Conservation (phyloP, 2,329 filamentous ascomycete genomes). For the Fusarium transvaalense region DNA sequence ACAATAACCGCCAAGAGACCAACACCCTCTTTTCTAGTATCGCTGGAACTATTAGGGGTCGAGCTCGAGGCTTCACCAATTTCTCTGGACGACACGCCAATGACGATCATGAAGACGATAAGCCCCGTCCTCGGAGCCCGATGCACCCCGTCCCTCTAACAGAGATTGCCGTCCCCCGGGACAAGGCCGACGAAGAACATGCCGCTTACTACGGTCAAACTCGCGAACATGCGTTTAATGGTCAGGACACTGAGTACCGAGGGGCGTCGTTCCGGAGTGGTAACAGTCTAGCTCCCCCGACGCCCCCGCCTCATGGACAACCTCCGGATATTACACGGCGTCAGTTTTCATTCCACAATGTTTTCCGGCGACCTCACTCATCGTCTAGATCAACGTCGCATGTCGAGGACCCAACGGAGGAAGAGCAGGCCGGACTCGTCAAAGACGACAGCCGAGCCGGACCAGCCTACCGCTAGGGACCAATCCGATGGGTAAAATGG, state of each 20-base stretch:
- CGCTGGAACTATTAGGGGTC: slow-evolving; percentile 63
- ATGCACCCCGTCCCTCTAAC: slow-evolving; percentile 73
- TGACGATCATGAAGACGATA: slow-evolving; percentile 56
- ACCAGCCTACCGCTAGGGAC: slow-evolving; percentile 39
- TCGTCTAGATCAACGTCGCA: slow-evolving; percentile 46
- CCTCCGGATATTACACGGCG: slow-evolving; percentile 73
- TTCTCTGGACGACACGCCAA: slow-evolving; percentile 50
- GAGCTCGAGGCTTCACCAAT: slow-evolving; percentile 52
- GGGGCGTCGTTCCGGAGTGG: slow-evolving; percentile 60
- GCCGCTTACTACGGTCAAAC: slow-evolving; percentile 56
- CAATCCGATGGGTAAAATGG: slow-evolving; percentile 15
- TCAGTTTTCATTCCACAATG: slow-evolving; percentile 93
- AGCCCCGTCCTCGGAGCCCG: slow-evolving; percentile 64
- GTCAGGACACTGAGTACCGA: slow-evolving; percentile 62
- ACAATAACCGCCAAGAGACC: slow-evolving; percentile 63
- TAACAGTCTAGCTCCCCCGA: slow-evolving; percentile 66
- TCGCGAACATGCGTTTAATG: slow-evolving; percentile 61
- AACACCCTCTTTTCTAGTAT: slow-evolving; percentile 67
- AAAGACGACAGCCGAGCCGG: slow-evolving; percentile 62
- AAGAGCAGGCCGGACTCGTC: slow-evolving; percentile 86
- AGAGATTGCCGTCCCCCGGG: slow-evolving; percentile 66
- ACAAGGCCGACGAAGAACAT: slow-evolving; percentile 60
- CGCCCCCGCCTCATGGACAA: slow-evolving; percentile 72
- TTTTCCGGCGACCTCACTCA: slow-evolving; percentile 68
- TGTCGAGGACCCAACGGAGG: slow-evolving; percentile 72